Conservation (phyloP, 2,329 filamentous ascomycete genomes). For the Xylariaceae sp. region DNA sequence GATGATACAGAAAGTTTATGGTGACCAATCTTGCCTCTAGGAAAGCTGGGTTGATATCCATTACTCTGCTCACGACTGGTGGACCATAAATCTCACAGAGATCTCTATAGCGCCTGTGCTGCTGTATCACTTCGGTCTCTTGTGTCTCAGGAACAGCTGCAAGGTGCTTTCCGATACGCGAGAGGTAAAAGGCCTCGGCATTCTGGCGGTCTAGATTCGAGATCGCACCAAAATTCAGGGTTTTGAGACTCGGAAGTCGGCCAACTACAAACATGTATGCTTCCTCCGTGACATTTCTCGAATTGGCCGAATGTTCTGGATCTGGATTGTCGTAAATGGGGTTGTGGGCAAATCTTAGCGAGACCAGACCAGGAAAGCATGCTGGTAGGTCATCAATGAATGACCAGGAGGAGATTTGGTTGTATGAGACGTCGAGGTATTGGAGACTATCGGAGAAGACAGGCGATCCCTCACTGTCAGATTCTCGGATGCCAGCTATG, state of each 20-base stretch:
- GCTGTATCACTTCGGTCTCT: constrained; percentile 50
- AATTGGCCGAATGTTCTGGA: constrained; percentile 24
- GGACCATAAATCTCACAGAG: constrained; percentile 74
- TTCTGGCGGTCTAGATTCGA: constrained; percentile 72
- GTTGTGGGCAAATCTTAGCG: constrained; percentile 79
- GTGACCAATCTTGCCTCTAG: constrained; percentile 73
- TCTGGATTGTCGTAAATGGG: constrained; percentile 66
- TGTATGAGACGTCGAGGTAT: constrained; percentile 72
- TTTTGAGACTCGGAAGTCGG: constrained; percentile 62
- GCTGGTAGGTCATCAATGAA: constrained; percentile 67
- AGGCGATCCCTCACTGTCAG: constrained; percentile 28
- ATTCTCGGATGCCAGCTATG: constrained; percentile 44
- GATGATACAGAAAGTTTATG: constrained; percentile 47
- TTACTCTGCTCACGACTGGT: constrained; percentile 56
- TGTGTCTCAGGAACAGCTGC: constrained; percentile 50
- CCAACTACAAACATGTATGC: constrained; percentile 85
- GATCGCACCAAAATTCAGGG: constrained; percentile 71
- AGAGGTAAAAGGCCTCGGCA: constrained; percentile 91
- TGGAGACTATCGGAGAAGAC: constrained; percentile 51
- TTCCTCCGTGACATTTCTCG: constrained; percentile 57
- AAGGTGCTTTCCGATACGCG: constrained; percentile 74
- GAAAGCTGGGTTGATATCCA: constrained; percentile 68
- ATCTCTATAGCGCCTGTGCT: constrained; percentile 68
- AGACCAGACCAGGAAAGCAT: constrained; percentile 68
- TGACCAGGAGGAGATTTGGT: constrained; percentile 63